These are phyloP conservation scores for Boletus barrowsii DNA, from an alignment of 768 basidiomycete species.

Conservation along the genomic window DNA sequence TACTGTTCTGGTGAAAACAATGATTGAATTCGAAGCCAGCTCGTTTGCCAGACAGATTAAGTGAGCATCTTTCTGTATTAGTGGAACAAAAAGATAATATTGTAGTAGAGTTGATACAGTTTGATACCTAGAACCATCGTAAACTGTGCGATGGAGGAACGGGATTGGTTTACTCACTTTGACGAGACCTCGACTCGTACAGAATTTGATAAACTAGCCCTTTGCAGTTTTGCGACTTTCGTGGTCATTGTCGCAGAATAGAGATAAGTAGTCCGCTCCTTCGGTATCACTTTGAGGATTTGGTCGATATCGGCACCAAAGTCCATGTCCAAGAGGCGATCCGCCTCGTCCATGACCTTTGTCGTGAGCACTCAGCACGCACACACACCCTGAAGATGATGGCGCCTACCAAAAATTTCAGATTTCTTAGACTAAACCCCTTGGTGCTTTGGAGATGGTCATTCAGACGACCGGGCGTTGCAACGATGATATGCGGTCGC, in stretches of 20 bases:
- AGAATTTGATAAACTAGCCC: slow-evolving; percentile 92
- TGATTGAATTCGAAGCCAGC: slow-evolving; percentile 88
- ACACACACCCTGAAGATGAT: background rate
- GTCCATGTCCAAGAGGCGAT: slow-evolving; percentile 93
- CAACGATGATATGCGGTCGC: slow-evolving; percentile 91
- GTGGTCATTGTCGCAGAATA: slow-evolving; percentile 99
- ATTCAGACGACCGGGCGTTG: slow-evolving; percentile 89
- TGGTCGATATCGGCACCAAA: slow-evolving; percentile 95
- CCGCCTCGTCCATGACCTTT: slow-evolving; percentile 97
- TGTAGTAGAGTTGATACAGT: slow-evolving; percentile 94
- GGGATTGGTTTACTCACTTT: slow-evolving; percentile 55
- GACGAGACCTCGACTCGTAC: slow-evolving; percentile 88
- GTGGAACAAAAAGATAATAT: slow-evolving; percentile 92
- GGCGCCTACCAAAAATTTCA: slow-evolving; percentile 81
- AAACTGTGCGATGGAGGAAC: background rate
- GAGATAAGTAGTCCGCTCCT: slow-evolving; percentile 90
- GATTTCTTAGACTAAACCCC: slow-evolving; percentile 81
- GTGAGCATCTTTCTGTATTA: slow-evolving; percentile 88
- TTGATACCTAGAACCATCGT: slow-evolving; percentile 67
- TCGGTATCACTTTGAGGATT: slow-evolving; percentile 92
- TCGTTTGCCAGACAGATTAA: slow-evolving; percentile 87
- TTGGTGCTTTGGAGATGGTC: slow-evolving; percentile 98
- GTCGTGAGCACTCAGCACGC: background rate
- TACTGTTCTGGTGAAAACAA: slow-evolving; percentile 95
- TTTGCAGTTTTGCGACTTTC: slow-evolving; percentile 93